Percentiles rank a stretch among this genome's conserved stretches.
These are phyloP conservation scores for Herpotrichia juniperi DNA, from an alignment of 2,329 filamentous ascomycete species.

Conservation along the genomic window DNA sequence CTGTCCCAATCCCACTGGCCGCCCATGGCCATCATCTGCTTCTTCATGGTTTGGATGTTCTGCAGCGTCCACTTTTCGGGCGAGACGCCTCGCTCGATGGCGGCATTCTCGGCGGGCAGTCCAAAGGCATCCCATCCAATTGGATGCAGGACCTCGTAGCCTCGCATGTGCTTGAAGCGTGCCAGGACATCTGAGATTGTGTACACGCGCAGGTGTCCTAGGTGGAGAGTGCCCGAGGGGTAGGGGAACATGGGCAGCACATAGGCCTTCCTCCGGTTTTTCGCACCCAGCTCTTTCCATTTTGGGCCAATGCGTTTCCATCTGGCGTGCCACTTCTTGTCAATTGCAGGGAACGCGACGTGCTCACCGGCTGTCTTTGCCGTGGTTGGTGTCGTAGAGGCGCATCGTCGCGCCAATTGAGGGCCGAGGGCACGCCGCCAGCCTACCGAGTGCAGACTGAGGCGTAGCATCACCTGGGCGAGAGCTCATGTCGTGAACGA, in stretches of 20 bases:
- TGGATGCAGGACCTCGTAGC: conserved; percentile 78
- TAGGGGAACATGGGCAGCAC: conserved; percentile 94
- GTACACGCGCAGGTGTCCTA: conserved; percentile 88
- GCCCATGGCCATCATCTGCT: conserved; percentile 79
- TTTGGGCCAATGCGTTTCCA: conserved; percentile 45
- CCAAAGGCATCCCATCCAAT: conserved; percentile 97
- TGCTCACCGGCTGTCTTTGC: neutral
- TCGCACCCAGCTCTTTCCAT: conserved; percentile 15
- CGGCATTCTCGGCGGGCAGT: conserved; percentile 88
- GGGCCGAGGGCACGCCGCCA: conserved; percentile 28
- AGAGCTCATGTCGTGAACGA: conserved; percentile 19
- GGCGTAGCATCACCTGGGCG: conserved; percentile 34
- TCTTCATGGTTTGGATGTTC: conserved; percentile 86
- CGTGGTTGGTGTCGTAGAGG: neutral
- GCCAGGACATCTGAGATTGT: conserved; percentile 87
- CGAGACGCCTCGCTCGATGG: conserved; percentile 79
- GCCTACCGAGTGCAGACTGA: conserved; percentile 29
- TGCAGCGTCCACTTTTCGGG: conserved; percentile 78
- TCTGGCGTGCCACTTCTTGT: conserved; percentile 61
- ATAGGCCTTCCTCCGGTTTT: conserved; percentile 59
- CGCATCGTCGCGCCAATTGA: conserved; percentile 6
- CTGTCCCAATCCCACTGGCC: conserved; percentile 82
- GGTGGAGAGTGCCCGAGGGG: conserved; percentile 83
- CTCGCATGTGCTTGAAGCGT: conserved; percentile 76
- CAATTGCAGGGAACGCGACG: conserved; percentile 54